A percentile compares a stretch with the other conserved stretches of the same genome.
Evolutionary conservation across 352 stramenopile species (phyloP).

Genomic region (Saprolegnia parasitica): DNA sequence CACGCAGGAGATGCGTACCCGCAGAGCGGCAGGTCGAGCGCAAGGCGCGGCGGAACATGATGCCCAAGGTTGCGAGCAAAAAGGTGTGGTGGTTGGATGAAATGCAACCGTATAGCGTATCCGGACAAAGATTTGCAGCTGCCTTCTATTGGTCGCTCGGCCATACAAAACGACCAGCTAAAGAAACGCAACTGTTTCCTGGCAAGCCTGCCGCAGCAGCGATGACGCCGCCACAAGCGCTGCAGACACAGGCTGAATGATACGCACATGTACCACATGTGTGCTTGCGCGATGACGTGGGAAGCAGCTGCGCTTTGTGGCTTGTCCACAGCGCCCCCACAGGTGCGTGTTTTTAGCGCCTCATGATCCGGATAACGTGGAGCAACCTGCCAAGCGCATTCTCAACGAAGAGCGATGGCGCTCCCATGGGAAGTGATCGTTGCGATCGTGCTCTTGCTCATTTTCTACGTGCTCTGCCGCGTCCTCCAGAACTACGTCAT

Average conservation of each 20-base stretch:
- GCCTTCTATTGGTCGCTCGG: neutral
- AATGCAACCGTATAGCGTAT: neutral
- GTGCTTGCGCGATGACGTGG: neutral
- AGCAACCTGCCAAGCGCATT: neutral
- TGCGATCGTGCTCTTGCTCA: conserved; percentile 15
- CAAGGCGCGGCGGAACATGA: conserved; percentile 13
- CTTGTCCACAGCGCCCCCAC: neutral
- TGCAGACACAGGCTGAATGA: no score
- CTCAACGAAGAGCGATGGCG: neutral
- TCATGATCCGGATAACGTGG: neutral
- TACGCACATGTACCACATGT: no score
- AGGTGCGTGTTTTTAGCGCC: conserved; percentile 17
- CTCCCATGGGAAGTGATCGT: conserved; percentile 12
- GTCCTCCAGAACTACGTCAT: conserved; percentile 27
- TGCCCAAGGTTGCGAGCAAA: neutral
- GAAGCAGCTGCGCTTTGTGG: neutral
- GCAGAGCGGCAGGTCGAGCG: neutral
- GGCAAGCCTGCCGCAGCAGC: no score
- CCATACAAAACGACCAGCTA: neutral
- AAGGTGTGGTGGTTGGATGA: neutral
- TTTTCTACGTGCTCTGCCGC: conserved; percentile 19
- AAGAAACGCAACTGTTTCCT: no score
- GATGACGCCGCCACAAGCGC: no score
- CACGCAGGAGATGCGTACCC: neutral
- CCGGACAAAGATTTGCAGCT: neutral